Evolutionary conservation across 192 early-diverging fungal species (phyloP).

Genomic region (Entophlyctis luteolus): DNA sequence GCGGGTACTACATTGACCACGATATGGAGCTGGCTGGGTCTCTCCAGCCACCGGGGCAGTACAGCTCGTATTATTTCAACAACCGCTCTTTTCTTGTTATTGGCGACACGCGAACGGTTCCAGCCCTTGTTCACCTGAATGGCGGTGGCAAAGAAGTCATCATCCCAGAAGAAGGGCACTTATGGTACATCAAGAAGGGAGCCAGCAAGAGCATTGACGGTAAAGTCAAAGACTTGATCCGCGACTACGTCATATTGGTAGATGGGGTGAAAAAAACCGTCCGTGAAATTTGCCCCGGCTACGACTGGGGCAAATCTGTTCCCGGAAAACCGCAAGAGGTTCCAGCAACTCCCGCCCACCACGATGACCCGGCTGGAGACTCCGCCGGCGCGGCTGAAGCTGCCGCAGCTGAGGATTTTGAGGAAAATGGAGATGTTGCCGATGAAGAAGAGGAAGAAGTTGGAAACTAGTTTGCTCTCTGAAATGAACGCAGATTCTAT

Average conservation of each 20-base stretch:
- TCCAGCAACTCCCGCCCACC: too few species aligned
- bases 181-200: slow-evolving; percentile 1
- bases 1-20: not conserved
- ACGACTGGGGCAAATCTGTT: too few species aligned
- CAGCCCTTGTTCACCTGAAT: not conserved
- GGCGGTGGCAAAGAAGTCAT: not conserved
- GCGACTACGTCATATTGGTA: not conserved
- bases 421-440: too few species aligned
- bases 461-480: too few species aligned
- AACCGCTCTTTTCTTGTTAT: not conserved
- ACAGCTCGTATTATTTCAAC: not conserved
- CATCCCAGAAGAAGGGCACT: not conserved
- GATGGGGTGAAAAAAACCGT: not conserved
- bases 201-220: not conserved
- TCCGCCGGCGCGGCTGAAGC: too few species aligned
- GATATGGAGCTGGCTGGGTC: not conserved
- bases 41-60: not conserved
- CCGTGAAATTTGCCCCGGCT: not conserved
- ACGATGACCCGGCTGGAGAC: too few species aligned
- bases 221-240: not conserved
- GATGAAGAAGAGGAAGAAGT: too few species aligned
- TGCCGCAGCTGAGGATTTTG: too few species aligned
- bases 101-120: not conserved
- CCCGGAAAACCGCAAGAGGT: too few species aligned
- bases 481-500: too few species aligned